Evolutionary conservation across 2,329 filamentous ascomycete genomes (phyloP).

Genomic region (Phaeosphaeriaceae sp.): DNA sequence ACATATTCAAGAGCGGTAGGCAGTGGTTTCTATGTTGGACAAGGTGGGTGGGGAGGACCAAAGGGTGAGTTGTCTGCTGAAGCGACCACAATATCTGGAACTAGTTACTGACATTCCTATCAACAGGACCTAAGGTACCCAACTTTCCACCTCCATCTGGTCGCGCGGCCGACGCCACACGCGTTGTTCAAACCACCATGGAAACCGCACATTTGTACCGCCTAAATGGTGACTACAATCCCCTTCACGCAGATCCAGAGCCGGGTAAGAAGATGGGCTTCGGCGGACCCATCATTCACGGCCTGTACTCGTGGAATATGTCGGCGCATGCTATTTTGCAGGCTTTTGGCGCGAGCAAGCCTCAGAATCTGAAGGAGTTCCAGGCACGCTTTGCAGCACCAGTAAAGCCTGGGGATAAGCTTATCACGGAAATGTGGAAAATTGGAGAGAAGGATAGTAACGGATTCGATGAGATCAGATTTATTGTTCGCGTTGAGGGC

Average conservation of each 20-base stretch:
- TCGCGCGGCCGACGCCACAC: constrained; percentile 72
- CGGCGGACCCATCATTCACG: constrained; percentile 86
- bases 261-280: constrained; percentile 90
- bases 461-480: constrained; percentile 81
- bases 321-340: constrained; percentile 76
- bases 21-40: constrained; percentile 79
- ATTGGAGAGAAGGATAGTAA: constrained; percentile 68
- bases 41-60: constrained; percentile 85
- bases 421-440: constrained; percentile 82
- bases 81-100: not conserved
- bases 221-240: constrained; percentile 94
- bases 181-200: constrained; percentile 71
- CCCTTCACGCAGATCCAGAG: constrained; percentile 85
- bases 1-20: constrained; percentile 73
- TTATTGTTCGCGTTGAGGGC: constrained; percentile 76
- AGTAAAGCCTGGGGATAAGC: constrained; percentile 81
- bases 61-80: constrained; percentile 65
- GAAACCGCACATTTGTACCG: constrained; percentile 69
- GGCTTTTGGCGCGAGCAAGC: constrained; percentile 75
- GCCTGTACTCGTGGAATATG: constrained; percentile 85
- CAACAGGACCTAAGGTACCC: constrained; percentile 68
- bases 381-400: constrained; percentile 87
- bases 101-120: not conserved
- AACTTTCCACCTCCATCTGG: constrained; percentile 79
- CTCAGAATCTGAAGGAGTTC: constrained; percentile 84